Evolutionary conservation across 495 filamentous ascomycete species (phyloP), one percentile per base, ranked within the genome.

Genomic region (Apodospora peruviana): DNA sequence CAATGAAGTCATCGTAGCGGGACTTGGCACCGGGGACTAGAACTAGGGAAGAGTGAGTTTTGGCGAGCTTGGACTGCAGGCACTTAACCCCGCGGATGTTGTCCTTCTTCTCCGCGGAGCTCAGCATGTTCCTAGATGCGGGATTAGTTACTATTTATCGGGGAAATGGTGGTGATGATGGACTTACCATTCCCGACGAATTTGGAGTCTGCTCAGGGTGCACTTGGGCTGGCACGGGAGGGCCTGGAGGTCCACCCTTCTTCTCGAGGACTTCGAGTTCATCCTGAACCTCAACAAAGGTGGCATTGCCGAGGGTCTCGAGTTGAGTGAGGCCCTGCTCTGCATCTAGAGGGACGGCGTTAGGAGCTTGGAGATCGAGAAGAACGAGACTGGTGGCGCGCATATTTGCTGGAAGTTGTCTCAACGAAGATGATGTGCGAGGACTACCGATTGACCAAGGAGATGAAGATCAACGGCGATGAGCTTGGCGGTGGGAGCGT

Each of bases 1-100:
- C 80, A 23, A 82, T 72, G 52, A 88, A 86, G 59, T 88, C 83
- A 66, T 88, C 85, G 50, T 76, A 84, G 16, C 79, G 69, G 14
- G 49, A 49, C 20, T 56, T 58, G 14, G 59, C 53, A 7, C 65
- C 67, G 16, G 65, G 64, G 4, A 46, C 60, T 18, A 47, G 64
- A 3, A 46, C 60, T 18, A 47, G 17, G 3, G 57, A 43, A 2
- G 64, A 34, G 12, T 73, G 71, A 0, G 71, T 76, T 17, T 54
- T 71, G 1, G 77, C 55, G 0, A 81, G 76, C 55, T 73, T 62
- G 8, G 51, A 52, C 53, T 77, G 72, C 5, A 88, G 53, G 58
- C 85, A 88, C 34, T 76, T 67, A 8, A 87, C 76, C 2, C 84
- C 80, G 20, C 72, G 55, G 48, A 80, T 85, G 52, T 82, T 87